A percentile compares a stretch with the other conserved stretches of the same genome.
These are phyloP conservation scores for Termitomyces heimii DNA, from an alignment of 768 basidiomycete species.

Conservation along the genomic window DNA sequence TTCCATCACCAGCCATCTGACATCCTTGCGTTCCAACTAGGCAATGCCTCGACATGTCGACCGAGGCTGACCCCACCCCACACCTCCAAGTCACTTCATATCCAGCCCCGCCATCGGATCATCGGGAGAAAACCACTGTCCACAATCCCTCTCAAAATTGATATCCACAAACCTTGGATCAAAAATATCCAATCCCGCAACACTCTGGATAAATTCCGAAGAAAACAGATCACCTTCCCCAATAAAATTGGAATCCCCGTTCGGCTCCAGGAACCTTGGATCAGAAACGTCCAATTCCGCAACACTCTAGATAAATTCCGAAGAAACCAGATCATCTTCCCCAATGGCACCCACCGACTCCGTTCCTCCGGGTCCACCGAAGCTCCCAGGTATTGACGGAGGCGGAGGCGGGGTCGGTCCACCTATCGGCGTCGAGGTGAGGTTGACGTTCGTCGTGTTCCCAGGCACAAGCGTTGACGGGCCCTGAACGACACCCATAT, in stretches of 20 bases:
- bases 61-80: not conserved
- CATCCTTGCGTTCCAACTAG: not conserved
- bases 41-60: not conserved
- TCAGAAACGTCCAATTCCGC: constrained; percentile 37
- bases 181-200: constrained; percentile 36
- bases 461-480: constrained; percentile 23
- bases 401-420: constrained; percentile 17
- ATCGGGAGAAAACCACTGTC: constrained; percentile 69
- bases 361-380: constrained; percentile 14
- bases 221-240: constrained; percentile 18
- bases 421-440: not conserved
- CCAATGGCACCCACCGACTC: constrained; percentile 3
- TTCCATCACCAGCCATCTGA: not conserved
- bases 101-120: constrained; percentile 24
- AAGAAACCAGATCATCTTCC: constrained; percentile 17
- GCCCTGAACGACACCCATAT: constrained; percentile 19
- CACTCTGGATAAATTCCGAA: constrained; percentile 40
- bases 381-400: constrained; percentile 10
- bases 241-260: no score
- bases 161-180: constrained; percentile 40
- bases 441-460: constrained; percentile 13
- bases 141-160: constrained; percentile 71
- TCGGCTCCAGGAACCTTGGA: constrained; percentile 33
- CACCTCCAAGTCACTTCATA: constrained; percentile 9
- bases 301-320: constrained; percentile 42